Evolutionary conservation across 2,329 filamentous ascomycete species (phyloP).

Genomic region (Dothiorella sarmentorum): DNA sequence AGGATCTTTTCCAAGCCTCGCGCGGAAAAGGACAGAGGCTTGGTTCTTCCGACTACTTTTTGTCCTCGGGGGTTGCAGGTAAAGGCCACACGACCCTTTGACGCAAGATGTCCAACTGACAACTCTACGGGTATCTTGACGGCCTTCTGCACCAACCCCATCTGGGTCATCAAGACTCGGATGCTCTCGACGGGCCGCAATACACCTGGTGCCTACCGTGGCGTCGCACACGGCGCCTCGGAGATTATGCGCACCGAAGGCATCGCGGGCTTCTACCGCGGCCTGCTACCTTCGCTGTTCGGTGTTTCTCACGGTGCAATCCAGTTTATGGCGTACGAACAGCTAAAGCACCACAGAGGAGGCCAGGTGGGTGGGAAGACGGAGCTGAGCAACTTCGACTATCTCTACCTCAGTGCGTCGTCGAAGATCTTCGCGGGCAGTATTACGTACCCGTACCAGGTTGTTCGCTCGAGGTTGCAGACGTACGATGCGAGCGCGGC

Average conservation of each 20-base stretch:
- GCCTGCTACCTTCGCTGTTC: constrained; percentile 75
- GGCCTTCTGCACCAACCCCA: constrained; percentile 82
- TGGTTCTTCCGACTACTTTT: constrained; percentile 71
- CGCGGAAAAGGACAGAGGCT: constrained; percentile 45
- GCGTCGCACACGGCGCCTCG: constrained; percentile 66
- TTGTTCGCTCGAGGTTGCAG: constrained; percentile 82
- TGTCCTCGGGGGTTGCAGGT: constrained; percentile 65
- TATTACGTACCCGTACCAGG: constrained; percentile 91
- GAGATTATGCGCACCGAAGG: constrained; percentile 71
- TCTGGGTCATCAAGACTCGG: constrained; percentile 97
- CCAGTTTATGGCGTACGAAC: constrained; percentile 94
- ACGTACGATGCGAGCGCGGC: constrained; percentile 75
- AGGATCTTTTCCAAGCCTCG: constrained; percentile 49
- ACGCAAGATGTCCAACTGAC: constrained; percentile 5
- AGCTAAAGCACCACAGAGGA: constrained; percentile 61
- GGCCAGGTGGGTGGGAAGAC: constrained; percentile 28
- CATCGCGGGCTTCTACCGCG: constrained; percentile 77
- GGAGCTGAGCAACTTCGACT: constrained; percentile 66
- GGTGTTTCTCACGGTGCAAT: constrained; percentile 90
- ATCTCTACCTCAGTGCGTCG: constrained; percentile 72
- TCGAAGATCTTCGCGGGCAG: constrained; percentile 88
- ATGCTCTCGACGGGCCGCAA: constrained; percentile 84
- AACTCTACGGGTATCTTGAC: constrained; percentile 64
- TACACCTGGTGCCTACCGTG: constrained; percentile 74
- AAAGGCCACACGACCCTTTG: constrained; percentile 21